Evolutionary conservation across 108 stramenopile species (phyloP).

Genomic region (Schizochytrium sp.): DNA sequence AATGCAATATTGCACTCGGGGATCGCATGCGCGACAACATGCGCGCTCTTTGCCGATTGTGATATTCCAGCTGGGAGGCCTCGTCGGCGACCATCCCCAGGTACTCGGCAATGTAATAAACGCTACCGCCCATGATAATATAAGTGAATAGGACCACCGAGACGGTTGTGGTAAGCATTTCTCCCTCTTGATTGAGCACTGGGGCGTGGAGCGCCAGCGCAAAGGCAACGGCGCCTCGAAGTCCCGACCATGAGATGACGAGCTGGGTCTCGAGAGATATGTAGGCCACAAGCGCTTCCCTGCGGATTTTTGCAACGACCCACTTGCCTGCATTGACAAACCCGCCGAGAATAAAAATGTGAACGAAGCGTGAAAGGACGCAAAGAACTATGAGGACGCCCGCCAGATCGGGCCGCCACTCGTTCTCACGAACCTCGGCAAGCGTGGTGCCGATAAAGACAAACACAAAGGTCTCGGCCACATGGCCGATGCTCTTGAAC

Average conservation of each 20-base stretch:
- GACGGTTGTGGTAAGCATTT: background rate
- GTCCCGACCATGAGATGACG: background rate
- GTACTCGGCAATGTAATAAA: background rate
- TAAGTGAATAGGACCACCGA: background rate
- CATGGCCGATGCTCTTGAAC: constrained; percentile 73
- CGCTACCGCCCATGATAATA: background rate
- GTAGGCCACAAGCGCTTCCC: background rate
- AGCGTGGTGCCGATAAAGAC: constrained; percentile 39
- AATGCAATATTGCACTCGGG: background rate
- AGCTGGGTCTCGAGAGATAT: background rate
- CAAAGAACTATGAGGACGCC: background rate
- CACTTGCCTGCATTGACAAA: background rate
- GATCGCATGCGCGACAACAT: background rate
- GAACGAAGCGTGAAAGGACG: background rate
- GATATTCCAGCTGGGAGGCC: background rate
- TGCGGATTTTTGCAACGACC: background rate
- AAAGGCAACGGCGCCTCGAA: background rate
- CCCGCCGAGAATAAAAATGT: background rate
- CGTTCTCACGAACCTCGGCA: background rate
- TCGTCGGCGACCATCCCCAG: background rate
- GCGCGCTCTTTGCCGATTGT: background rate
- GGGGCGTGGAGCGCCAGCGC: background rate
- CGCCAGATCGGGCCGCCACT: background rate
- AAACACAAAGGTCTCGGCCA: constrained; percentile 82
- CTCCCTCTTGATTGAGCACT: background rate